A percentile compares a stretch with the other conserved stretches of the same genome.
Evolutionary conservation across 345 rosid species (phyloP).

Genomic region (Melaleuca alternifolia): DNA sequence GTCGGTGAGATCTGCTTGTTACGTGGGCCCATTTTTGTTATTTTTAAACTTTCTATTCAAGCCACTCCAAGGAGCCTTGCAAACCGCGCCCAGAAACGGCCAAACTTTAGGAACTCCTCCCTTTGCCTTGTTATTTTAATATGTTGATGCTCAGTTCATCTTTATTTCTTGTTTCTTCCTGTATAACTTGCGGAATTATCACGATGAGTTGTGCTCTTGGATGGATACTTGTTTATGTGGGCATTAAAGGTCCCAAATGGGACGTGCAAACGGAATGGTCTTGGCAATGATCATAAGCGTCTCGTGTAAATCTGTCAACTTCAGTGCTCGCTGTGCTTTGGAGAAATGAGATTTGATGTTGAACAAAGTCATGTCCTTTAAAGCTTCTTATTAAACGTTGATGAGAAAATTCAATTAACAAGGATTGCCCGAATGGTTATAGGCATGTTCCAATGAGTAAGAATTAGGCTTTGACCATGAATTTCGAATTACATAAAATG

Average conservation of each 20-base stretch:
- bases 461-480: too few species aligned
- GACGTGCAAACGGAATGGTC: neutral
- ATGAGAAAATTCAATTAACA: neutral
- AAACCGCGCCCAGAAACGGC: too few species aligned
- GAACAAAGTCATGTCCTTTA: neutral
- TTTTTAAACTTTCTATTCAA: too few species aligned
- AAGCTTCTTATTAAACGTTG: neutral
- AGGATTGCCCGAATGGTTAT: neutral
- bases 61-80: too few species aligned
- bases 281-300: neutral
- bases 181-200: neutral
- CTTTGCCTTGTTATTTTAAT: too few species aligned
- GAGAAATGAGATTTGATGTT: neutral
- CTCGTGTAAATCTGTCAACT: neutral
- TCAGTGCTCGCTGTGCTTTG: neutral
- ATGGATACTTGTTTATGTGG: neutral
- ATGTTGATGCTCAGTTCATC: too few species aligned
- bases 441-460: neutral
- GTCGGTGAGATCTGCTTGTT: too few species aligned
- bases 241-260: neutral
- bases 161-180: neutral
- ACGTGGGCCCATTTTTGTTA: too few species aligned
- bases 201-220: neutral
- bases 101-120: too few species aligned
- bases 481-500: too few species aligned